These are phyloP conservation scores for Nakaseomyces kungkrabaensis DNA, from an alignment of 1,139 yeast genomes.

Conservation along the genomic window DNA sequence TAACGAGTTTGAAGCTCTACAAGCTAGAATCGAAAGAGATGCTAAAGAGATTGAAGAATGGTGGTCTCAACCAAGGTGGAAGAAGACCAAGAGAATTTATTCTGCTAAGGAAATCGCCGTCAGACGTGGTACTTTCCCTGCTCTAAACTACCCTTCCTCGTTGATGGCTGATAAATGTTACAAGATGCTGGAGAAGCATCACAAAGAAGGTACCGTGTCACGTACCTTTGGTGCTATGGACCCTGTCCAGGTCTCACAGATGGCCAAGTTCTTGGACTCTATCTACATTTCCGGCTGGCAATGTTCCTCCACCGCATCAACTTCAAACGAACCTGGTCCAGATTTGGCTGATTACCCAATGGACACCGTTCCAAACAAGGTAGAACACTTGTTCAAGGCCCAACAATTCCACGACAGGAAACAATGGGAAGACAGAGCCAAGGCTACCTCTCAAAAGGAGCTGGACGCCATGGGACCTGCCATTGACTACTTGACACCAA, in stretches of 20 bases:
- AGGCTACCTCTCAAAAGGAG: slow-evolving; percentile 43
- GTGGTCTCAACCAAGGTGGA: slow-evolving; percentile 95
- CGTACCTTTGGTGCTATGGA: slow-evolving; percentile 95
- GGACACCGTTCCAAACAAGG: slow-evolving; percentile 98
- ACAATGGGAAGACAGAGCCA: slow-evolving; percentile 82
- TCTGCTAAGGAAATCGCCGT: slow-evolving; percentile 80
- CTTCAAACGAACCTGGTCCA: slow-evolving; percentile 95
- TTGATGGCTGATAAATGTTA: slow-evolving; percentile 75
- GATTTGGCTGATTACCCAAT: slow-evolving; percentile 97
- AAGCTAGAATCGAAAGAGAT: slow-evolving; percentile 36
- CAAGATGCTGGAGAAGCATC: slow-evolving; percentile 61
- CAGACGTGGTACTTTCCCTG: slow-evolving; percentile 69
- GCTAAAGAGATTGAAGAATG: slow-evolving; percentile 67
- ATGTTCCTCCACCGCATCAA: slow-evolving; percentile 94
- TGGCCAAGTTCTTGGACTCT: slow-evolving; percentile 91
- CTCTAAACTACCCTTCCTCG: slow-evolving; percentile 63
- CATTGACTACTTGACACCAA: slow-evolving; percentile 85
- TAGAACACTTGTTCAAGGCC: slow-evolving; percentile 93
- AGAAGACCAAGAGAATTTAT: slow-evolving; percentile 78
- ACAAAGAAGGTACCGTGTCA: slow-evolving; percentile 61
- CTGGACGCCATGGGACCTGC: slow-evolving; percentile 35
- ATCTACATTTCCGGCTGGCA: slow-evolving; percentile 98
- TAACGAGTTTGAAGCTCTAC: slow-evolving; percentile 16
- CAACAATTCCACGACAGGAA: slow-evolving; percentile 96
- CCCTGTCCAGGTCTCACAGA: slow-evolving; percentile 91